Evolutionary conservation across 139 green algal genomes (phyloP).

Genomic region (Asterochloris sp.): DNA sequence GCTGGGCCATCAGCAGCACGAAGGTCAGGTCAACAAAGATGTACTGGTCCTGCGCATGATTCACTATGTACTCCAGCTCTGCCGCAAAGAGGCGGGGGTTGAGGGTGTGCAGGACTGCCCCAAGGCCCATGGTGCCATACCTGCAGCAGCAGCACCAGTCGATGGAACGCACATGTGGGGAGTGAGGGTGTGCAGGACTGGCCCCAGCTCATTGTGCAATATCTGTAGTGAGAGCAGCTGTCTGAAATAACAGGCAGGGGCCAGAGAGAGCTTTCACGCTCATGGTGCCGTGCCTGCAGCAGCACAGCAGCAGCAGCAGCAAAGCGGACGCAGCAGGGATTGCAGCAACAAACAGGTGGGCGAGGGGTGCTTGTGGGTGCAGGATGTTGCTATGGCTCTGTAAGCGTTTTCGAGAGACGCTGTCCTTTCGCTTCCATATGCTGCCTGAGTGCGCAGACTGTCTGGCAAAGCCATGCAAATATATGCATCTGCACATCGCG

Average conservation of each 20-base stretch:
- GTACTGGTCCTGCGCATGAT: slow-evolving; percentile 36
- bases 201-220: background rate
- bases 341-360: too few relatives aligned
- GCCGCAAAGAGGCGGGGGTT: slow-evolving; percentile 54
- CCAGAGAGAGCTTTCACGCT: background rate
- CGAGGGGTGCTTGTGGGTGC: too few relatives aligned
- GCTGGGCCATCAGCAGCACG: slow-evolving; percentile 33
- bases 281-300: too few relatives aligned
- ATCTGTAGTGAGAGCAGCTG: background rate
- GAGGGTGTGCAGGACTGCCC: slow-evolving; percentile 67
- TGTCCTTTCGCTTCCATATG: too few relatives aligned
- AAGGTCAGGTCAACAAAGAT: slow-evolving; percentile 56
- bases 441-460: too few relatives aligned
- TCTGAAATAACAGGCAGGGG: background rate
- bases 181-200: background rate
- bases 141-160: slow-evolving; percentile 10
- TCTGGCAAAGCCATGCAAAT: background rate
- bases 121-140: slow-evolving; percentile 70
- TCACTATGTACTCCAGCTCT: slow-evolving; percentile 61
- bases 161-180: background rate
- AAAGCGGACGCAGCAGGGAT: too few relatives aligned
- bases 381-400: too few relatives aligned
- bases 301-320: too few relatives aligned
- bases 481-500: background rate
- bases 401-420: too few relatives aligned